Evolutionary conservation across 164 flowering plant genomes (phyloP), one percentile per base, ranked within the genome.

Genomic region (Paratinospora sagittata): DNA sequence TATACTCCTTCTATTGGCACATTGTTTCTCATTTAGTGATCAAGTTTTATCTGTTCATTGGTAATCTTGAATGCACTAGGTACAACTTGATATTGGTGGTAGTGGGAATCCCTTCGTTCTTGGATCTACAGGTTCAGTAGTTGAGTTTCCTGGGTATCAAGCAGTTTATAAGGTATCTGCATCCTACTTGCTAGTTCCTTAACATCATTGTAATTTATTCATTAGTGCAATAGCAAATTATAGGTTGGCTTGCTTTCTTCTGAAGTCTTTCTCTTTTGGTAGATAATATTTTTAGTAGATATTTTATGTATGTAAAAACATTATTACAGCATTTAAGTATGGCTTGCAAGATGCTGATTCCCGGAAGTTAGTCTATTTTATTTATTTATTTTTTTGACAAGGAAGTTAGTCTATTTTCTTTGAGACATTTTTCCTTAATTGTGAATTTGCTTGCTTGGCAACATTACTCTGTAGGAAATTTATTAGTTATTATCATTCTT

Each of bases 101-200:
- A 77, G 76, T 74, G 80, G 63, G 27, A 70, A 77, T 68, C 81
- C 88, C 72, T 79, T 84, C 64, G 57, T 81, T 65, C 81, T 89
- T 70, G 84, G 93, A 39, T 85, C 97, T 63, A 34, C 90, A 23
- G 77, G 86, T 84, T 90, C 98, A 66, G 81, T 71, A 73, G 73
- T 85, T 62, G 82, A 39, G 8, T 91, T 91, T 83, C 85, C 43
- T 74, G 99, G 99, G 72, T 89, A 77, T 78, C 86, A 77, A 73
- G 90, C 90, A 47, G 98, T 81, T 63, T 87, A 85, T 78, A 80
- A 88, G 92, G 95, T 88, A 77, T 55, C 8, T 34, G 34, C 27
- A 57, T 57, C 45, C 36, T 57, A 16, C 33, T 24, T 14, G 17
- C 30, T 37, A 10, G 19, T 70, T 26, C 36, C 4, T 58, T 24